Evolutionary conservation across 164 flowering plant species (phyloP).

Genomic region (Tinospora cordifolia): DNA sequence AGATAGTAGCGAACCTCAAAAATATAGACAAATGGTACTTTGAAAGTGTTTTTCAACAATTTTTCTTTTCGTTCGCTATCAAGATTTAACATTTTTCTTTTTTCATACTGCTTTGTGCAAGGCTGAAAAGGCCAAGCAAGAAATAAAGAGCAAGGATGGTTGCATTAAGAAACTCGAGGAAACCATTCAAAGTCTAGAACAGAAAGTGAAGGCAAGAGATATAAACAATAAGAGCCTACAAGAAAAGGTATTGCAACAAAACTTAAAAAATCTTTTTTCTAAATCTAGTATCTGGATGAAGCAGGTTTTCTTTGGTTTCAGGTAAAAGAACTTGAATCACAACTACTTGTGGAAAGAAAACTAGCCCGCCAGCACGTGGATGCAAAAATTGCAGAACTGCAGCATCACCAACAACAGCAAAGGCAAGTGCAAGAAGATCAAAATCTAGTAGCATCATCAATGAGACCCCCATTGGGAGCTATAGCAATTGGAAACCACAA

Average conservation of each 20-base stretch:
- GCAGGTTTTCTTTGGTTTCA: slow-evolving; percentile 23
- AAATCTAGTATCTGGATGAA: no score
- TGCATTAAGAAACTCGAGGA: slow-evolving; percentile 84
- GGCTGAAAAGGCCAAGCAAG: slow-evolving; percentile 83
- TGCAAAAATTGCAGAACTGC: slow-evolving; percentile 69
- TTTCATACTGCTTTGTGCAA: slow-evolving; percentile 15
- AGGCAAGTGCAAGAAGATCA: slow-evolving; percentile 42
- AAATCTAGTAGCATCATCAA: slow-evolving; percentile 19
- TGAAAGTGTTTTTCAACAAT: not conserved
- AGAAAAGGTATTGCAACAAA: slow-evolving; percentile 55
- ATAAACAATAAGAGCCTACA: slow-evolving; percentile 57
- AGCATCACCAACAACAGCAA: slow-evolving; percentile 34
- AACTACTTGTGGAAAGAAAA: slow-evolving; percentile 75
- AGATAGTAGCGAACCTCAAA: slow-evolving; percentile 55
- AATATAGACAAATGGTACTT: slow-evolving; percentile 74
- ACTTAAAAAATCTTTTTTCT: no score
- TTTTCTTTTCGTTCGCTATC: not conserved
- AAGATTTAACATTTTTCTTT: not conserved
- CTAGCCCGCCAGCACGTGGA: slow-evolving; percentile 86
- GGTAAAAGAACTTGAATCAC: slow-evolving; percentile 88
- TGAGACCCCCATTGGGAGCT: slow-evolving; percentile 42
- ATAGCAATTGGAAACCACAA: slow-evolving; percentile 30
- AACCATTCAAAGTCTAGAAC: slow-evolving; percentile 46
- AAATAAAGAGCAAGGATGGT: slow-evolving; percentile 61
- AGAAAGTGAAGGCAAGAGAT: slow-evolving; percentile 68